Evolutionary conservation across 495 filamentous ascomycete genomes (phyloP), one percentile per base, ranked within the genome.

Genomic region (Aeminium ludgeri): DNA sequence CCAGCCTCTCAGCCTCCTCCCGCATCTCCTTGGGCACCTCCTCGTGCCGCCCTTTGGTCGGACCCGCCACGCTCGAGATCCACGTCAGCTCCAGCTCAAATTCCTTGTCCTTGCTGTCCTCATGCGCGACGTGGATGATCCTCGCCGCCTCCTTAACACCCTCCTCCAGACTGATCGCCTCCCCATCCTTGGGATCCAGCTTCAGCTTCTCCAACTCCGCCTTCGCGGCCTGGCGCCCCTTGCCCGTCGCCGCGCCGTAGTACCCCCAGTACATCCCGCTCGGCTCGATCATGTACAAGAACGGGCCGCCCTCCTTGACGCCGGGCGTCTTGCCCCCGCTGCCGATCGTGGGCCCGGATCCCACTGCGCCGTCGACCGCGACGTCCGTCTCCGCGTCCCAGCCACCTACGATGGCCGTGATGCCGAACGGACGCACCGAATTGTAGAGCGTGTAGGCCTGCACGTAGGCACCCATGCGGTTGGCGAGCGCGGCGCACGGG

Each of bases 71-170:
- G 16, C 69, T 73, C 60, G 82, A 91, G 50, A 96, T 78, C 89
- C 89, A 97, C 46, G 81, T 86, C 89, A 97, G 93, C 68, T 97
- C 89, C 27, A 97, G 66, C 70, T 97, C 91, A 51, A 96, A 96
- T 25, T 97, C 91, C 67, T 96, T 97, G 62, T 97, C 89, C 58
- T 82, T 81, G 70, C 82, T 93, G 55, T 97, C 89, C 56, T 93
- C 86, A 58, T 97, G 89, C 36, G 89, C 85, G 37, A 92, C 73
- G 59, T 93, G 86, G 60, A 97, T 94, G 52, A 97, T 96, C 32
- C 84, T 67, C 41, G 89, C 89, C 15, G 89, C 89, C 65, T 96
- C 85, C 67, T 92, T 95, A 49, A 96, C 85, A 23, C 78, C 89
- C 55, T 94, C 76, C 51, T 75, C 63, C 13, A 97, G 68, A 39